These are phyloP conservation scores for Plenodomus lindquistii DNA, from an alignment of 2,329 filamentous ascomycete genomes.

Conservation along the genomic window DNA sequence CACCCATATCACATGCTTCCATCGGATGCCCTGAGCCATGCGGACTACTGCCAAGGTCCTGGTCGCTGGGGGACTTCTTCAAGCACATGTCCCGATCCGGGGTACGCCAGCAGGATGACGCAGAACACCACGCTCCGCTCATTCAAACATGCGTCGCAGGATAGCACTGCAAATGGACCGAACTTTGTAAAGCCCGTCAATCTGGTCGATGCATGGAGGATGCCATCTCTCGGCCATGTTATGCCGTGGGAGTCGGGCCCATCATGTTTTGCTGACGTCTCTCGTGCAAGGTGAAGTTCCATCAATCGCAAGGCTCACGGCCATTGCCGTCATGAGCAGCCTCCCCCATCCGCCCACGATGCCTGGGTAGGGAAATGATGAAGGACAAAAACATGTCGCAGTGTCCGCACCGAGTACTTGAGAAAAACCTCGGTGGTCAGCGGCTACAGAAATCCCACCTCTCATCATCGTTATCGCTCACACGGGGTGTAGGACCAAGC, in stretches of 20 bases:
- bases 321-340: constrained; percentile 1
- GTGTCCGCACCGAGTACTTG: constrained; percentile 6
- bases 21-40: too few relatives aligned
- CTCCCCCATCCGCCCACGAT: neutral
- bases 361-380: constrained; percentile 2
- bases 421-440: constrained; percentile 8
- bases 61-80: neutral
- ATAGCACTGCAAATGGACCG: neutral
- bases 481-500: constrained; percentile 3
- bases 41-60: neutral
- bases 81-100: neutral
- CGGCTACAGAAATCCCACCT: constrained; percentile 23
- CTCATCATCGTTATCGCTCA: constrained; percentile 15
- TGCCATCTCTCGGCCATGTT: neutral
- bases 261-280: constrained; percentile 1
- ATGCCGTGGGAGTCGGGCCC: constrained; percentile 2
- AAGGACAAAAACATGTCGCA: constrained; percentile 8
- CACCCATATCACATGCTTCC: too few relatives aligned
- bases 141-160: neutral
- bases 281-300: neutral
- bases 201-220: neutral
- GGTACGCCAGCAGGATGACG: neutral
- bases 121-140: neutral
- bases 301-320: constrained; percentile 8
- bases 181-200: neutral